Conservation (phyloP, 2,329 filamentous ascomycete species). For the Knufia fluminis region DNA sequence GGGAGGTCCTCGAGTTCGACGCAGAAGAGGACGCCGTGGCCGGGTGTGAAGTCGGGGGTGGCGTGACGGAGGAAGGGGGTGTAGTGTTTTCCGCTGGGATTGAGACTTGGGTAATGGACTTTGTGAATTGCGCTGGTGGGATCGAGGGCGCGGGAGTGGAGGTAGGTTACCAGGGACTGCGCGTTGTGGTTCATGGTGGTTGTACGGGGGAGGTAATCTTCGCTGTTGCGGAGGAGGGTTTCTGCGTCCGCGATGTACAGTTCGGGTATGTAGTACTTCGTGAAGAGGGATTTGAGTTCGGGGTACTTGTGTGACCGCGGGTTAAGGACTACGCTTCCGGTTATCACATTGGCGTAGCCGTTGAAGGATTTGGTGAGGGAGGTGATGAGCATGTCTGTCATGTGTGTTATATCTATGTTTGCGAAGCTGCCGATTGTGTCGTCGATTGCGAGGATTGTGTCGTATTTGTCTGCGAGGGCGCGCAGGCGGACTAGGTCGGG, state of each 20-base stretch:
- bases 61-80: constrained; percentile 10
- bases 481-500: constrained; percentile 34
- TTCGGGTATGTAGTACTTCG: constrained; percentile 16
- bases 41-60: constrained; percentile 41
- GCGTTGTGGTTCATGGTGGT: constrained; percentile 20
- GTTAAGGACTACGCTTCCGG: constrained; percentile 43
- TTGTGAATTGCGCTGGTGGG: constrained; percentile 15
- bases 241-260: constrained; percentile 22
- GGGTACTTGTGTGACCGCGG: constrained; percentile 37
- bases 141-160: constrained; percentile 15
- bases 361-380: constrained; percentile 52
- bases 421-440: constrained; percentile 31
- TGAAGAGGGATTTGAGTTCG: constrained; percentile 26
- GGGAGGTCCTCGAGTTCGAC: constrained; percentile 36
- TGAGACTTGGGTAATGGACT: constrained; percentile 22
- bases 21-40: constrained; percentile 48
- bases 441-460: constrained; percentile 28
- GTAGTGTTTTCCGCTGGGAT: constrained; percentile 17
- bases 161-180: constrained; percentile 19
- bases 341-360: constrained; percentile 49
- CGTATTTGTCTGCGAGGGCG: constrained; percentile 32
- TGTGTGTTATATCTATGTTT: constrained; percentile 38
- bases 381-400: constrained; percentile 43
- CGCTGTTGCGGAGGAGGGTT: constrained; percentile 21
- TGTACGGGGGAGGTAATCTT: constrained; percentile 22